Evolutionary conservation across 1,139 yeast species (phyloP).

Genomic region (Insectozyma bohioensis): DNA sequence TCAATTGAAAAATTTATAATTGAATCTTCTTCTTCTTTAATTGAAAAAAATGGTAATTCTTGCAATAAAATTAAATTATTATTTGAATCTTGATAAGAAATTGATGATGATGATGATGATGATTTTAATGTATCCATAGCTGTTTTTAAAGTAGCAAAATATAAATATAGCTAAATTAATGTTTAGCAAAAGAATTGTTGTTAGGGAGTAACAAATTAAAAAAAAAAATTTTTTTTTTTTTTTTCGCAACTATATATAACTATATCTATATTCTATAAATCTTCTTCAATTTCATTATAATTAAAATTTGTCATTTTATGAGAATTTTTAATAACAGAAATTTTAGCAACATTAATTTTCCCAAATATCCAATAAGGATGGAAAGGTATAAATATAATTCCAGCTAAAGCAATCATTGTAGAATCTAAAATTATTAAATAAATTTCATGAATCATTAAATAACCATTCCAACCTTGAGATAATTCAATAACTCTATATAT

Average conservation of each 20-base stretch:
- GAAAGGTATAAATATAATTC: conserved; percentile 48
- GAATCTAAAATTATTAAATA: conserved; percentile 80
- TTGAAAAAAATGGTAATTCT: conserved; percentile 27
- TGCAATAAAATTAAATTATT: too few relatives aligned
- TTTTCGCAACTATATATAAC: too few relatives aligned
- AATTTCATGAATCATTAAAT: conserved; percentile 66
- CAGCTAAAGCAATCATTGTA: conserved; percentile 55
- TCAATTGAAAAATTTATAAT: conserved; percentile 16
- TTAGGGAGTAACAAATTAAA: neutral
- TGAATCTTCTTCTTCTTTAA: conserved; percentile 18
- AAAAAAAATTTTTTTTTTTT: conserved; percentile 1
- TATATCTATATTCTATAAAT: too few relatives aligned
- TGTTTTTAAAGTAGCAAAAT: too few relatives aligned
- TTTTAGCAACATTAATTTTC: conserved; percentile 29
- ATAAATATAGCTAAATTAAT: too few relatives aligned
- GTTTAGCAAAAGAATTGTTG: neutral
- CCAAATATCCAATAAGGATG: conserved; percentile 69
- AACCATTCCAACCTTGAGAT: conserved; percentile 75
- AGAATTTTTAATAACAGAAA: conserved; percentile 38
- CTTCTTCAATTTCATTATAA: neutral
- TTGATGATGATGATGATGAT: too few relatives aligned
- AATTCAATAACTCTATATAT: conserved; percentile 80
- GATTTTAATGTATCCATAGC: too few relatives aligned
- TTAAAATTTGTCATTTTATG: too few relatives aligned
- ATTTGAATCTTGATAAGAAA: too few relatives aligned